A percentile compares a stretch with the other conserved stretches of the same genome.
These are phyloP conservation scores for Fraxinus paxiana DNA, from an alignment of 305 asterid species.

Conservation along the genomic window DNA sequence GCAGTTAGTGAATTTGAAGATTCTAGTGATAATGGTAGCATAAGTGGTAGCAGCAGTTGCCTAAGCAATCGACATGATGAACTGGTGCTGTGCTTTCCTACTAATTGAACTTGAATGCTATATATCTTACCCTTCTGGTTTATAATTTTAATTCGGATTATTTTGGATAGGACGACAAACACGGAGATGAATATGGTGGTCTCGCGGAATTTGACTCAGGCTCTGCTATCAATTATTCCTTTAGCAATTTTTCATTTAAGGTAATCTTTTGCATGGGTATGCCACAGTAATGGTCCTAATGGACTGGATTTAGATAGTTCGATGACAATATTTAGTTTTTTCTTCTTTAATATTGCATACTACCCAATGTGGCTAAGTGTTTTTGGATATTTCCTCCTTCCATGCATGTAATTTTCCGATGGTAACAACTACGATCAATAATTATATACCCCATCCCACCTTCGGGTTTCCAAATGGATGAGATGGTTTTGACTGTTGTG, in stretches of 20 bases:
- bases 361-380: not conserved
- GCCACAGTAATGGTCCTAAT: not conserved
- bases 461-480: not conserved
- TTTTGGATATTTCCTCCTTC: not conserved
- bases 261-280: slow-evolving; percentile 31
- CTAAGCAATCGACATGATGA: slow-evolving; percentile 91
- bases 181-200: slow-evolving; percentile 79
- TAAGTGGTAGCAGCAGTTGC: slow-evolving; percentile 82
- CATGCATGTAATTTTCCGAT: not conserved
- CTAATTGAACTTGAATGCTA: not conserved
- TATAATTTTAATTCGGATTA: not conserved
- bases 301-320: not conserved
- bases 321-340: not conserved
- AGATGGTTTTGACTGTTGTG: not conserved
- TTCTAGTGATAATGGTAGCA: slow-evolving; percentile 77
- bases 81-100: slow-evolving; percentile 39
- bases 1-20: slow-evolving; percentile 81
- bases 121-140: not conserved
- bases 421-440: not conserved
- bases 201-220: slow-evolving; percentile 64
- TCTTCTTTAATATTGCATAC: not conserved
- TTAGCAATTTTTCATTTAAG: slow-evolving; percentile 97
- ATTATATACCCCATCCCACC: not conserved
- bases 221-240: slow-evolving; percentile 75
- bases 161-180: slow-evolving; percentile 23